phyloP scores from a whole-genome alignment of 495 filamentous ascomycete species.

The Neurospora sp. region DNA sequence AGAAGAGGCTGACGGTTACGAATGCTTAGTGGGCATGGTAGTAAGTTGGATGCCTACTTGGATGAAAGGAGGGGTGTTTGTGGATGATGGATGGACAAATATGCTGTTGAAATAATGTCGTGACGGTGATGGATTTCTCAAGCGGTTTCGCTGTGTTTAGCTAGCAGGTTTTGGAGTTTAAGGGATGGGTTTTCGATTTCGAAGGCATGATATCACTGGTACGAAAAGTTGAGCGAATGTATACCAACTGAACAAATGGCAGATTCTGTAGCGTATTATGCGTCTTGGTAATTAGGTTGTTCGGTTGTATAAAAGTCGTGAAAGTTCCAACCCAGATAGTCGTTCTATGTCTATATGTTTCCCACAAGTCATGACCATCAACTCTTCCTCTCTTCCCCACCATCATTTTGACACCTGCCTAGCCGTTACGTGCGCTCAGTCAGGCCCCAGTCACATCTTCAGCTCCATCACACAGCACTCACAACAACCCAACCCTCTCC shows the following conservation, averaged over 20 bases:
- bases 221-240: background rate
- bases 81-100: background rate
- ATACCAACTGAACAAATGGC: background rate
- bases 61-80: background rate
- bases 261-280: background rate
- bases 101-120: background rate
- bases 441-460: background rate
- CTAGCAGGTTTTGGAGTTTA: background rate
- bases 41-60: conserved; percentile 1
- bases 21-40: background rate
- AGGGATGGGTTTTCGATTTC: background rate
- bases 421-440: background rate
- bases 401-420: background rate
- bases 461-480: background rate
- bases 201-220: background rate
- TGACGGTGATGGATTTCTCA: background rate
- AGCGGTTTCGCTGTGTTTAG: background rate
- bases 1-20: background rate
- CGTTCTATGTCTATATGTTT: background rate
- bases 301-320: background rate
- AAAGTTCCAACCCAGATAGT: background rate
- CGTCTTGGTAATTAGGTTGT: background rate
- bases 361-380: background rate
- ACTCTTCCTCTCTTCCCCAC: background rate
- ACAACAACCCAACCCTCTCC: conserved; percentile 6